phyloP scores from a whole-genome alignment of 345 rosid genomes.

The Pugionium dolabratum region DNA sequence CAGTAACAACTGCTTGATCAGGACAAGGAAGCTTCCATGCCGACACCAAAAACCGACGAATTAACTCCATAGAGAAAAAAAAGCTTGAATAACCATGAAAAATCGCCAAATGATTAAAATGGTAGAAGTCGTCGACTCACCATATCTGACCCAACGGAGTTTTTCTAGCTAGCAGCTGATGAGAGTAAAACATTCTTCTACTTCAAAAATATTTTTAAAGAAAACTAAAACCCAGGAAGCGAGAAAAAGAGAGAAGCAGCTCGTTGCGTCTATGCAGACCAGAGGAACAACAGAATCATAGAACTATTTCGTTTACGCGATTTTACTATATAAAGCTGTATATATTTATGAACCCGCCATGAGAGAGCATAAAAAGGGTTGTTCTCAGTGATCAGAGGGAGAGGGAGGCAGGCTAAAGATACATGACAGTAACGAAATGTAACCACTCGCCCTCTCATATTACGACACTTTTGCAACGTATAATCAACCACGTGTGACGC shows the following conservation, averaged over 20 bases:
- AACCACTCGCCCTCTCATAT: neutral
- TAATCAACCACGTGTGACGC: slow-evolving; percentile 12
- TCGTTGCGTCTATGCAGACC: slow-evolving; percentile 4
- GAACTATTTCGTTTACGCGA: neutral
- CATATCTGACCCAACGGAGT: slow-evolving; percentile 96
- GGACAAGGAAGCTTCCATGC: slow-evolving; percentile 17
- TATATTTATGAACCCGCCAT: slow-evolving; percentile 29
- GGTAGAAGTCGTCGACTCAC: slow-evolving; percentile 39
- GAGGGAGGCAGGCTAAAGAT: slow-evolving; percentile 20
- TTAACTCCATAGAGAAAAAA: neutral
- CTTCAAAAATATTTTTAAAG: neutral
- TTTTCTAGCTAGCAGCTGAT: slow-evolving; percentile 94
- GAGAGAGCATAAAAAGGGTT: slow-evolving; percentile 9
- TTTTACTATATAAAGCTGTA: neutral
- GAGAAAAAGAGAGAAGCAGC: slow-evolving; percentile 18
- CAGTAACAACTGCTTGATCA: slow-evolving; percentile 23
- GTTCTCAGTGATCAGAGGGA: slow-evolving; percentile 29
- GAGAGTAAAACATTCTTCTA: slow-evolving; percentile 79
- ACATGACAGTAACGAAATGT: neutral
- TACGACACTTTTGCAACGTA: neutral
- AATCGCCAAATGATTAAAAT: neutral
- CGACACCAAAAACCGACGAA: neutral
- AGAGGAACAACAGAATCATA: slow-evolving; percentile 16
- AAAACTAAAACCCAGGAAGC: slow-evolving; percentile 15
- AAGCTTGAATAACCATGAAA: slow-evolving; percentile 10